These are phyloP conservation scores for Lipomyces chichibuensis DNA, from an alignment of 805 yeast species.

Conservation along the genomic window DNA sequence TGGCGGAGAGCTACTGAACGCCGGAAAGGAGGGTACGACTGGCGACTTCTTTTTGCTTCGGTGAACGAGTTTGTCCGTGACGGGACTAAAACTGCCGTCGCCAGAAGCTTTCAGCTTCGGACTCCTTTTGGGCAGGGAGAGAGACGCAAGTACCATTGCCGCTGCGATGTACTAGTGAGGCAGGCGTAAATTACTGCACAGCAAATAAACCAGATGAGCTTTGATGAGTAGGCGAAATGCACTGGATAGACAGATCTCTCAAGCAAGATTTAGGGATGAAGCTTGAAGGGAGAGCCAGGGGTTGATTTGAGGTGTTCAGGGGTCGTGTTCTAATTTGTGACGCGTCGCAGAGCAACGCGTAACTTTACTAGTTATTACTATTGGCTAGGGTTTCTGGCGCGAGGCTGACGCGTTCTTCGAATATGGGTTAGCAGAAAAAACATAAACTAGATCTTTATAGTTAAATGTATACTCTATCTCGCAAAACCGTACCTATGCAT, in stretches of 20 bases:
- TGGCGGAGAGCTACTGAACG: not conserved
- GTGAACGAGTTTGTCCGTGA: not conserved
- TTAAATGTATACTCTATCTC: too few relatives aligned
- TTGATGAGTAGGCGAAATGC: not conserved
- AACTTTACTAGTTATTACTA: not conserved
- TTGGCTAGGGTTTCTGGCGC: too few relatives aligned
- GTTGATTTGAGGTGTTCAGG: not conserved
- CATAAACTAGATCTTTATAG: too few relatives aligned
- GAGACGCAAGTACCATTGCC: slow-evolving; percentile 3
- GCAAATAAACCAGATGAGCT: not conserved
- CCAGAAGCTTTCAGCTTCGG: slow-evolving; percentile 1
- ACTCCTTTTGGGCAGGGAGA: not conserved
- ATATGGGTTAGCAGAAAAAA: too few relatives aligned
- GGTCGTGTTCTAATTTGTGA: not conserved
- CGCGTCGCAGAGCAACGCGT: not conserved
- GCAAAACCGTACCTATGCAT: too few relatives aligned
- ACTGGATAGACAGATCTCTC: not conserved
- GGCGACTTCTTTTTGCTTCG: not conserved
- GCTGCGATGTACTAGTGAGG: too few relatives aligned
- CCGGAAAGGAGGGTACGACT: not conserved
- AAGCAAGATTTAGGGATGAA: not conserved
- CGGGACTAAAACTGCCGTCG: not conserved
- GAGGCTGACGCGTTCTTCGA: too few relatives aligned
- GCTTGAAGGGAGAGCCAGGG: not conserved
- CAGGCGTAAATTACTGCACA: not conserved